Evolutionary conservation across 2,329 filamentous ascomycete species (phyloP).

Genomic region (Apiospora pterosperma): DNA sequence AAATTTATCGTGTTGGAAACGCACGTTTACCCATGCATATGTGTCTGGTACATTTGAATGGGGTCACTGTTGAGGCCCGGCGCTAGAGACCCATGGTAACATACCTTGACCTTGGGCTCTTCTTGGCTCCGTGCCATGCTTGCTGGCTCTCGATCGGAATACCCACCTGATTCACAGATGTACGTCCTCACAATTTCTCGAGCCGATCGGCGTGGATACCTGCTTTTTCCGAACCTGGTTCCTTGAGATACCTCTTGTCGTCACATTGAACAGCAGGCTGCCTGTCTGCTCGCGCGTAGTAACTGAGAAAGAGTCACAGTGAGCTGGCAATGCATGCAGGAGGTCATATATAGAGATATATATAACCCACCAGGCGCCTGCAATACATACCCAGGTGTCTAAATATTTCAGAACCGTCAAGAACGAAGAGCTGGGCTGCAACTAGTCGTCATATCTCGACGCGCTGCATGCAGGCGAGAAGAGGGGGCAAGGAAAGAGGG

Average conservation of each 20-base stretch:
- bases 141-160: neutral
- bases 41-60: too few relatives aligned
- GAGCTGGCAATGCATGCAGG: neutral
- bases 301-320: neutral
- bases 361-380: neutral
- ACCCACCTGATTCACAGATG: neutral
- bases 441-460: constrained; percentile 1
- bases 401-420: neutral
- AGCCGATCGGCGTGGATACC: neutral
- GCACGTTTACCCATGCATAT: neutral
- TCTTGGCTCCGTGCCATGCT: neutral
- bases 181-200: neutral
- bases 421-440: neutral
- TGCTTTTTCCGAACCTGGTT: neutral
- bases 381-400: neutral
- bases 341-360: neutral
- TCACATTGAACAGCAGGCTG: neutral
- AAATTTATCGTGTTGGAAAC: neutral
- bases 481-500: neutral
- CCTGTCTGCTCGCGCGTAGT: neutral
- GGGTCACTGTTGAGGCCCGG: neutral
- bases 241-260: neutral
- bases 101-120: too few relatives aligned
- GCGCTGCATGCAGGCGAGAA: neutral
- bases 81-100: neutral